phyloP scores from a whole-genome alignment of 805 yeast species.

The Kurtzmaniella cleridarum region DNA sequence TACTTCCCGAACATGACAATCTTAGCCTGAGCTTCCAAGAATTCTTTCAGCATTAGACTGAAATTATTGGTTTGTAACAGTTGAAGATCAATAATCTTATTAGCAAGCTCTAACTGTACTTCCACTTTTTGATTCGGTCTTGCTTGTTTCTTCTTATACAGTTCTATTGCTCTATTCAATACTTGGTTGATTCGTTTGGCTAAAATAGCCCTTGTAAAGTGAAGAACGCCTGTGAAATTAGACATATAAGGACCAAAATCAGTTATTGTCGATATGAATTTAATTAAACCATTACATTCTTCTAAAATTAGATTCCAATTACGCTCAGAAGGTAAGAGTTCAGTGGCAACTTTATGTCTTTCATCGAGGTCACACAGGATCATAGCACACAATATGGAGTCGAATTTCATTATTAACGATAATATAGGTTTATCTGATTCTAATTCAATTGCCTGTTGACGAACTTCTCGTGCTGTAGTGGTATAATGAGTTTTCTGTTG shows the following conservation, averaged over 20 bases:
- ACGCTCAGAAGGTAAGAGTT: constrained; percentile 24
- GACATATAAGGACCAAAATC: constrained; percentile 1
- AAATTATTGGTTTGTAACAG: constrained; percentile 20
- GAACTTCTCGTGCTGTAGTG: constrained; percentile 13
- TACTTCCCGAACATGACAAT: constrained; percentile 5
- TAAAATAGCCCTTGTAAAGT: constrained; percentile 23
- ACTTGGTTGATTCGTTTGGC: constrained; percentile 27
- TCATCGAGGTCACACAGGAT: constrained; percentile 29
- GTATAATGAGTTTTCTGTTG: too few species aligned
- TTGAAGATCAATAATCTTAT: constrained; percentile 23
- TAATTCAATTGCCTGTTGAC: constrained; percentile 6
- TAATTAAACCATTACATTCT: constrained; percentile 16
- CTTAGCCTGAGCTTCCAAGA: constrained; percentile 22
- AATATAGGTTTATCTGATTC: constrained; percentile 15
- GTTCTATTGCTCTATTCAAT: constrained; percentile 17
- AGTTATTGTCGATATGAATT: not conserved
- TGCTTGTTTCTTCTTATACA: constrained; percentile 13
- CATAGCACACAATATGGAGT: constrained; percentile 20
- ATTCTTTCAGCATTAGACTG: constrained; percentile 15
- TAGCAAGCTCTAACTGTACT: constrained; percentile 10
- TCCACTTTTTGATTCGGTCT: not conserved
- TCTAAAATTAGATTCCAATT: constrained; percentile 22
- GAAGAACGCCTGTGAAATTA: constrained; percentile 22
- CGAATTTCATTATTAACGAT: constrained; percentile 20
- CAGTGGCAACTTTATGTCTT: constrained; percentile 19